A percentile compares a stretch with the other conserved stretches of the same genome.
Conservation (phyloP, 768 basidiomycete genomes). For the Rubroboletus satanas region DNA sequence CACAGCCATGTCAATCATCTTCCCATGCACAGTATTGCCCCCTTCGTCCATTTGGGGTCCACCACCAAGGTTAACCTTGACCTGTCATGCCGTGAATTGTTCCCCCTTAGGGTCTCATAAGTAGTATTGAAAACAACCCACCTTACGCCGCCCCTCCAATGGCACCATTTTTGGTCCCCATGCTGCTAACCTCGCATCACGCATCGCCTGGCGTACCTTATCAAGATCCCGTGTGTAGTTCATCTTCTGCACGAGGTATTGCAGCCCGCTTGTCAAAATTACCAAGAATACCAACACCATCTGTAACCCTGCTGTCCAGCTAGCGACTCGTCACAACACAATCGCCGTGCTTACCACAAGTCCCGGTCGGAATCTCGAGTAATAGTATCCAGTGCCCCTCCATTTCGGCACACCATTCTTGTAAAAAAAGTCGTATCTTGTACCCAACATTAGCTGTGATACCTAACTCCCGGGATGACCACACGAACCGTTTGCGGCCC, state of each 20-base stretch:
- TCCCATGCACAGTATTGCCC: conserved; percentile 46
- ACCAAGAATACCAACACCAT: conserved; percentile 74
- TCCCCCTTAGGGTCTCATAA: neutral
- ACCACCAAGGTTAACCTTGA: conserved; percentile 67
- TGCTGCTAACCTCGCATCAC: conserved; percentile 64
- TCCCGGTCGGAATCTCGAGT: conserved; percentile 93
- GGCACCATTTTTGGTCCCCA: conserved; percentile 80
- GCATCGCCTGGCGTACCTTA: conserved; percentile 59
- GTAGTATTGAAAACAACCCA: conserved; percentile 26
- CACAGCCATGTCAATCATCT: conserved; percentile 76
- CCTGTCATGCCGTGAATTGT: conserved; percentile 38
- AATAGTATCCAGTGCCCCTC: conserved; percentile 96
- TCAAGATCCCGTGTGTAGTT: conserved; percentile 72
- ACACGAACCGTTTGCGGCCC: conserved; percentile 67
- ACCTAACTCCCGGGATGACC: neutral
- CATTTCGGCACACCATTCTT: conserved; percentile 97
- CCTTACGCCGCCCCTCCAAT: conserved; percentile 64
- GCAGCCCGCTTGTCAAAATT: conserved; percentile 72
- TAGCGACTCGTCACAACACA: neutral
- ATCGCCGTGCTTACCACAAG: conserved; percentile 52
- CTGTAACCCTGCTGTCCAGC: conserved; percentile 35
- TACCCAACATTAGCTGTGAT: conserved; percentile 1
- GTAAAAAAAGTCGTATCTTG: conserved; percentile 89
- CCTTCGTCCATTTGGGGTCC: conserved; percentile 49
- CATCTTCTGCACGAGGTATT: conserved; percentile 74